Evolutionary conservation across 768 basidiomycete species (phyloP), one percentile per base, ranked within the genome.

Genomic region (Hygrocybe punicea): DNA sequence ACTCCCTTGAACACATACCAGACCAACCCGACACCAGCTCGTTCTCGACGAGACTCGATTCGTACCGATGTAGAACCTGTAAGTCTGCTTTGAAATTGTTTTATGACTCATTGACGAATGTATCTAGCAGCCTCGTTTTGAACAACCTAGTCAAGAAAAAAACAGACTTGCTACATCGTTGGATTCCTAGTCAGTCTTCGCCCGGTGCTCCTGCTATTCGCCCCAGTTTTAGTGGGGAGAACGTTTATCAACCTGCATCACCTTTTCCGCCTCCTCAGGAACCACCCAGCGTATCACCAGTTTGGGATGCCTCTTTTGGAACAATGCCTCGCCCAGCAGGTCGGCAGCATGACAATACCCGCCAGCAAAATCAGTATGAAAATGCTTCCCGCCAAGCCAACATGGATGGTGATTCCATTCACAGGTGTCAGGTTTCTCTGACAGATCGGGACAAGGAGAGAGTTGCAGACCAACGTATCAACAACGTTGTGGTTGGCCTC

Each of bases 191-290:
- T 24, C 63, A 63, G 45, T 58, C 45, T n/a, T 52, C 67, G 14
- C 66, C 65, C 34, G 55, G 60, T 13, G 62, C 61, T 23, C 29
- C 48, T 57, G 29, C 51, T 33, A 24, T 33, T 52, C 54, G 49
- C 35, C 36, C 23, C n/a, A 61, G 45, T 34, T 33, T 45, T 34
- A 46, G 48, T 37, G 16, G 47, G n/a, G 53, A 42, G 23, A 53
- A 49, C 17, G 63, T 60, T 34, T 45, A 61, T 51, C 63, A 55
- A 11, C 69, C 70, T 1, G 65, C 68, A 17, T 70, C 71, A 24
- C 71, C n/a, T n/a, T n/a, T n/a, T n/a, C n/a, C 69, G 2, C 58
- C 65, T 29, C 63, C 69, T 9, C 63, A 68, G 52, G 68, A 71
- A 46, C 63, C 67, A 2, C 68, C 73, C 5, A 58, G 58, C n/a